Conservation (phyloP, 2,329 filamentous ascomycete genomes). For the Bipolaris sorokiniana region DNA sequence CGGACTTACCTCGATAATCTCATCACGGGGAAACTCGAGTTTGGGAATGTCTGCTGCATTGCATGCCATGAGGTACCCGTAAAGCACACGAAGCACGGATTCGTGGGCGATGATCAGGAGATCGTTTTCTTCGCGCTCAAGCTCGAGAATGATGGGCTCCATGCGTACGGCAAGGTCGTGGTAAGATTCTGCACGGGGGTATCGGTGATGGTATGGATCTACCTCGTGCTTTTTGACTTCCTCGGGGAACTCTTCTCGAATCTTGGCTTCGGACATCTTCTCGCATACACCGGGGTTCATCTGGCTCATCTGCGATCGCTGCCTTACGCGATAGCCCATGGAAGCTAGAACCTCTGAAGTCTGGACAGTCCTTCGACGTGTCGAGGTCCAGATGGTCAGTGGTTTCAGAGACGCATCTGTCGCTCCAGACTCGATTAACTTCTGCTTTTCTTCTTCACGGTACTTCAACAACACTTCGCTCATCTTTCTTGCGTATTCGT, state of each 20-base stretch:
- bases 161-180: constrained; percentile 97
- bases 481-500: constrained; percentile 72
- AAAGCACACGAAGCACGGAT: constrained; percentile 93
- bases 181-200: constrained; percentile 96
- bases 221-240: constrained; percentile 91
- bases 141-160: constrained; percentile 95
- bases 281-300: constrained; percentile 96
- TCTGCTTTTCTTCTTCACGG: constrained; percentile 78
- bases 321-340: constrained; percentile 82
- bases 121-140: constrained; percentile 96
- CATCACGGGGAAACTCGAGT: constrained; percentile 90
- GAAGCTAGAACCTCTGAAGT: constrained; percentile 82
- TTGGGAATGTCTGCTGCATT: constrained; percentile 93
- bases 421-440: constrained; percentile 71
- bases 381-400: constrained; percentile 93
- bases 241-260: constrained; percentile 82
- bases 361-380: constrained; percentile 85
- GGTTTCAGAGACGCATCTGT: constrained; percentile 73
- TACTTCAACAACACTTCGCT: constrained; percentile 81
- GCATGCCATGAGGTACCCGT: constrained; percentile 98
- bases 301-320: constrained; percentile 95
- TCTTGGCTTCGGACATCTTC: constrained; percentile 83
- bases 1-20: constrained; percentile 83
- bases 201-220: constrained; percentile 96
- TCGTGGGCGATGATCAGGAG: constrained; percentile 98